Percentiles rank a stretch among this genome's conserved stretches.
These are phyloP conservation scores for Phaeotremella skinneri DNA, from an alignment of 768 basidiomycete genomes.

Conservation along the genomic window DNA sequence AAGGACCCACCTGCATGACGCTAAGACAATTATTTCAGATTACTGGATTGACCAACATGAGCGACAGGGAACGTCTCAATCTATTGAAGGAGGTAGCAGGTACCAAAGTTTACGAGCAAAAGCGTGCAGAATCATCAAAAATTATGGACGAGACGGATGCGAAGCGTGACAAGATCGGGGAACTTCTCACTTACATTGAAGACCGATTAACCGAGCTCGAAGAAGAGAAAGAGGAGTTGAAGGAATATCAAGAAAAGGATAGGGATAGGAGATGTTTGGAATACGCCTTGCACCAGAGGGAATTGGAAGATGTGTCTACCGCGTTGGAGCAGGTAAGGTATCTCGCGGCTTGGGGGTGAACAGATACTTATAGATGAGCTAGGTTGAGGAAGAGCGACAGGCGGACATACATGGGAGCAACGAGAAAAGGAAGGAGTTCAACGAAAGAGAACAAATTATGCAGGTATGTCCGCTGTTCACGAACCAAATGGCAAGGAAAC, in stretches of 20 bases:
- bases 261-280: conserved; percentile 91
- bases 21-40: conserved; percentile 60
- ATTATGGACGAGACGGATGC: conserved; percentile 96
- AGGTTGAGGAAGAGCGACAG: conserved; percentile 64
- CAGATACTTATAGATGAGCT: conserved; percentile 6
- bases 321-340: conserved; percentile 73
- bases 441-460: conserved; percentile 76
- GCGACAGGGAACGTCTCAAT: conserved; percentile 87
- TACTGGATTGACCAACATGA: conserved; percentile 92
- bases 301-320: conserved; percentile 81
- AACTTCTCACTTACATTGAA: conserved; percentile 86
- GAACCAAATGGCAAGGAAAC: conserved; percentile 1
- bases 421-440: conserved; percentile 74
- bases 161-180: conserved; percentile 85
- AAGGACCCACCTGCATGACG: background rate
- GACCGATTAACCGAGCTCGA: conserved; percentile 85
- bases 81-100: conserved; percentile 98
- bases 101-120: conserved; percentile 95
- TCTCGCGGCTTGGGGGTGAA: background rate
- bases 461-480: conserved; percentile 58
- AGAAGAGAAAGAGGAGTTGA: conserved; percentile 96
- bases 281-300: conserved; percentile 87
- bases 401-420: conserved; percentile 83
- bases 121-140: conserved; percentile 83
- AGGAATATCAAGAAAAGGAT: conserved; percentile 89